phyloP scores from a whole-genome alignment of 2,329 filamentous ascomycete genomes.

The Orbilia oligospora region DNA sequence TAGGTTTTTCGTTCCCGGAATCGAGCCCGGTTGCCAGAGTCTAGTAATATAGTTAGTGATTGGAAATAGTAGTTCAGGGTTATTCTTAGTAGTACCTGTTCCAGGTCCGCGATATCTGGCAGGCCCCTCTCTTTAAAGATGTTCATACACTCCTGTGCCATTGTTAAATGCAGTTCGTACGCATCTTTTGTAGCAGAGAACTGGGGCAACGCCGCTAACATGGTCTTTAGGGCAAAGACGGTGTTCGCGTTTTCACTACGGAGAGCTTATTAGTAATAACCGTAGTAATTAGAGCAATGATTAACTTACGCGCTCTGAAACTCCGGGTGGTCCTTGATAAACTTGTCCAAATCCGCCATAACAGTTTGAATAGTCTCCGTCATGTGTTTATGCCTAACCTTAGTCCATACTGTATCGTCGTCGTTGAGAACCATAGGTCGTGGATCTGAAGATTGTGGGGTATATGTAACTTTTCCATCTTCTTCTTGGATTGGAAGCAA shows the following conservation, averaged over 20 bases:
- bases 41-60: slow-evolving; percentile 65
- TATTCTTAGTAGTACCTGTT: slow-evolving; percentile 74
- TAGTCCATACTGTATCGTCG: slow-evolving; percentile 93
- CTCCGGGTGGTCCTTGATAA: slow-evolving; percentile 90
- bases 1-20: slow-evolving; percentile 91
- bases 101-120: slow-evolving; percentile 85
- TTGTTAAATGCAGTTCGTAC: slow-evolving; percentile 92
- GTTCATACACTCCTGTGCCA: slow-evolving; percentile 98
- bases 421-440: slow-evolving; percentile 94
- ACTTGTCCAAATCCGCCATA: slow-evolving; percentile 91
- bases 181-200: slow-evolving; percentile 96
- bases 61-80: neutral
- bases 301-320: slow-evolving; percentile 78
- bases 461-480: slow-evolving; percentile 85
- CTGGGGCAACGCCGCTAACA: slow-evolving; percentile 93
- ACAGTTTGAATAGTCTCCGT: slow-evolving; percentile 96
- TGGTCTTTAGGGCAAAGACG: slow-evolving; percentile 93
- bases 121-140: slow-evolving; percentile 88
- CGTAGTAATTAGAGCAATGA: slow-evolving; percentile 44
- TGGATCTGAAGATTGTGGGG: slow-evolving; percentile 76
- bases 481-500: slow-evolving; percentile 88
- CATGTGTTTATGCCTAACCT: slow-evolving; percentile 96
- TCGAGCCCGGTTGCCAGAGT: slow-evolving; percentile 91
- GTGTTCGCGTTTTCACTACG: slow-evolving; percentile 77
- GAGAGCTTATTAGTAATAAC: slow-evolving; percentile 24